phyloP scores from a whole-genome alignment of 495 filamentous ascomycete genomes.

The Evansstolkia leycettana region DNA sequence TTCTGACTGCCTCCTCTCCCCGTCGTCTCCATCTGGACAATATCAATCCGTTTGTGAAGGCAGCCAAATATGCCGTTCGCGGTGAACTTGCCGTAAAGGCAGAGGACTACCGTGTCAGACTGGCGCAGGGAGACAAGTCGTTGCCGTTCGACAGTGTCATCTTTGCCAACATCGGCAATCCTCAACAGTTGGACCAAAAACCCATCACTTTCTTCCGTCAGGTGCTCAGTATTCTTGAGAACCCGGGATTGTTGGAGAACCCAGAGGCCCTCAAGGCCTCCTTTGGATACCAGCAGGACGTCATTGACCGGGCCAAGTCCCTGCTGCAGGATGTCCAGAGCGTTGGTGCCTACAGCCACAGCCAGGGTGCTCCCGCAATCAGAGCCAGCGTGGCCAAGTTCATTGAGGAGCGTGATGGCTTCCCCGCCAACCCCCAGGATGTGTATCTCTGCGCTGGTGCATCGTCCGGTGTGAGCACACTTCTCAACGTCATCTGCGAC shows the following conservation, averaged over 20 bases:
- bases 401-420: constrained; percentile 84
- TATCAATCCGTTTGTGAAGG: constrained; percentile 77
- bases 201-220: constrained; percentile 98
- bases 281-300: constrained; percentile 78
- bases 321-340: constrained; percentile 74
- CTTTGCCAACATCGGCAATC: constrained; percentile 97
- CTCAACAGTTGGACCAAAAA: constrained; percentile 96
- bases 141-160: constrained; percentile 86
- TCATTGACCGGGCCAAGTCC: constrained; percentile 68
- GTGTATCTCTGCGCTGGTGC: constrained; percentile 86
- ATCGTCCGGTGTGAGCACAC: constrained; percentile 85
- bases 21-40: constrained; percentile 67
- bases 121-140: constrained; percentile 45
- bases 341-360: constrained; percentile 92
- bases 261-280: constrained; percentile 50
- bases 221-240: constrained; percentile 87
- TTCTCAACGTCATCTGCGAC: constrained; percentile 80
- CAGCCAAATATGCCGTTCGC: constrained; percentile 91
- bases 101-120: constrained; percentile 69
- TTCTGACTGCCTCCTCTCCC: constrained; percentile 43
- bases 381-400: constrained; percentile 83
- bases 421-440: constrained; percentile 59
- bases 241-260: constrained; percentile 71
- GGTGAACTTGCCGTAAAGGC: constrained; percentile 87
- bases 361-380: constrained; percentile 74